Evolutionary conservation across 148 eudicot genomes (phyloP).

Genomic region (Arctostaphylos glauca): DNA sequence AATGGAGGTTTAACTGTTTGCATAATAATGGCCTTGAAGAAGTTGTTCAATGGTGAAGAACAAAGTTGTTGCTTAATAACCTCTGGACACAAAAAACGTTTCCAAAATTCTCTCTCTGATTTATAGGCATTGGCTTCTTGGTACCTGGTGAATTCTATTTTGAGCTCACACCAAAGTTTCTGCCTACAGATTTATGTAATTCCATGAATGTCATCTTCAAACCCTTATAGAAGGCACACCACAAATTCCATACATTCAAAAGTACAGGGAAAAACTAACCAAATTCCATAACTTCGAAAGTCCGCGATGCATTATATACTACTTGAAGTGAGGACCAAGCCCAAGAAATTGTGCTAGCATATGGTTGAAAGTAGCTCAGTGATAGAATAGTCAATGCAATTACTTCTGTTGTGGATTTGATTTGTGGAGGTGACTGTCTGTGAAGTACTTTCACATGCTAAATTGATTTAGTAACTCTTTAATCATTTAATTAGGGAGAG

Average conservation of each 20-base stretch:
- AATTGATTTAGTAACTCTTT: neutral
- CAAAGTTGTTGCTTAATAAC: neutral
- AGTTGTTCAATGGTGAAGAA: neutral
- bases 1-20: neutral
- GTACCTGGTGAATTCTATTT: neutral
- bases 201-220: neutral
- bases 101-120: neutral
- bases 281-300: neutral
- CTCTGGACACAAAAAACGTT: neutral
- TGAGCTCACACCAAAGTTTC: neutral
- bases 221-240: neutral
- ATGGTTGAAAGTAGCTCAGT: constrained; percentile 4
- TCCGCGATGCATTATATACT: neutral
- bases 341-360: neutral
- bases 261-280: neutral
- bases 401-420: neutral
- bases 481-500: neutral
- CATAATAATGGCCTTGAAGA: neutral
- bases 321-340: neutral
- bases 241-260: neutral
- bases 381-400: neutral
- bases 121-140: neutral
- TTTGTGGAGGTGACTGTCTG: neutral
- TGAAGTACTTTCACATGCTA: neutral
- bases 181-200: neutral